Evolutionary conservation across 2,329 filamentous ascomycete genomes (phyloP).

Genomic region (Teratosphaeria epicoccoides): DNA sequence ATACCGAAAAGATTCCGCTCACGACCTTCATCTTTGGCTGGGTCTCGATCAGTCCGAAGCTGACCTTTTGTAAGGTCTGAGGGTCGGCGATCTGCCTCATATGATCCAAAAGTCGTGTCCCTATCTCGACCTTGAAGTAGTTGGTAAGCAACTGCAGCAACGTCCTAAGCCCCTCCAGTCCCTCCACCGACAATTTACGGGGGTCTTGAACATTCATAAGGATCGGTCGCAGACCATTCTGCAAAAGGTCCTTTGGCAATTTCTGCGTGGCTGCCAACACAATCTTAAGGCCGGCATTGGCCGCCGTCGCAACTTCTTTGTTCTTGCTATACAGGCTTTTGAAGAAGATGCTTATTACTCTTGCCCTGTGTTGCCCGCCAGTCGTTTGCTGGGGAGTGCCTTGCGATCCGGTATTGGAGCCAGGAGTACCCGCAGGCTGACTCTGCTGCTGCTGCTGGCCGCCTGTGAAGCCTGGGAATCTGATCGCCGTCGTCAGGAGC

Average conservation of each 20-base stretch:
- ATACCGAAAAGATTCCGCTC: constrained; percentile 89
- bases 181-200: constrained; percentile 76
- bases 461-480: constrained; percentile 81
- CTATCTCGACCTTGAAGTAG: constrained; percentile 99
- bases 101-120: constrained; percentile 82
- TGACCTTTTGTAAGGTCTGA: constrained; percentile 71
- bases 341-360: constrained; percentile 91
- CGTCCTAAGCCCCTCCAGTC: constrained; percentile 80
- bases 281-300: constrained; percentile 78
- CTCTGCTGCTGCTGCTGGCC: background rate
- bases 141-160: constrained; percentile 86
- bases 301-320: constrained; percentile 82
- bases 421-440: constrained; percentile 4
- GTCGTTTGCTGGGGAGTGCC: constrained; percentile 36
- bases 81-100: constrained; percentile 83
- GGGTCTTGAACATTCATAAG: constrained; percentile 91
- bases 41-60: constrained; percentile 90
- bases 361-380: constrained; percentile 42
- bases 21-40: constrained; percentile 89
- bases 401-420: constrained; percentile 6
- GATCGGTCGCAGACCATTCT: constrained; percentile 90
- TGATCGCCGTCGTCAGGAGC: constrained; percentile 84
- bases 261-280: constrained; percentile 84
- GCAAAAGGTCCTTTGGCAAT: constrained; percentile 85
- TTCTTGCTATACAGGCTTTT: constrained; percentile 93